Conservation (phyloP, 306 rosid genomes). For the Lotus japonicus region DNA sequence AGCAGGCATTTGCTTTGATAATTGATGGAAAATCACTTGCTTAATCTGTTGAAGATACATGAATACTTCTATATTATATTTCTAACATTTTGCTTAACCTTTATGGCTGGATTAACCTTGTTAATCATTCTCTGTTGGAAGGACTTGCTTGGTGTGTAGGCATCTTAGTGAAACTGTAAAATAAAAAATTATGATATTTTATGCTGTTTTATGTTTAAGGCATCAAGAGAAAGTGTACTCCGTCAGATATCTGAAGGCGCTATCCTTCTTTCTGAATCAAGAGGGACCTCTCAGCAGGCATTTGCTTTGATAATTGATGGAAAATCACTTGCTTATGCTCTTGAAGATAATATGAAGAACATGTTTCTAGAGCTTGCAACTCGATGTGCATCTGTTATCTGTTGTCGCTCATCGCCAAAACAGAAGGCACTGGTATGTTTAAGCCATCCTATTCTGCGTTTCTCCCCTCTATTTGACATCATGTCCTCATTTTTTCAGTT, state of each 20-base stretch:
- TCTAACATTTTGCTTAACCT: too few relatives aligned
- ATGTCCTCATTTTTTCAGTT: not conserved
- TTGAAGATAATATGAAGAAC: constrained; percentile 45
- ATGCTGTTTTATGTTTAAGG: constrained; percentile 43
- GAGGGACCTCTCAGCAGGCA: constrained; percentile 43
- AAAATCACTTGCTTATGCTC: constrained; percentile 67
- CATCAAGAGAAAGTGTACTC: constrained; percentile 59
- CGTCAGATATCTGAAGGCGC: constrained; percentile 62
- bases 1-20: constrained; percentile 63
- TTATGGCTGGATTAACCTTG: too few relatives aligned
- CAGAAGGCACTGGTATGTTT: constrained; percentile 84
- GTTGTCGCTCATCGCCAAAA: constrained; percentile 93
- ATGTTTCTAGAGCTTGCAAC: constrained; percentile 64
- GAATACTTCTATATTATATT: too few relatives aligned
- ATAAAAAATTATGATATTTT: constrained; percentile 11
- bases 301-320: constrained; percentile 86
- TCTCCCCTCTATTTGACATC: constrained; percentile 2
- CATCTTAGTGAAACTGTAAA: not conserved
- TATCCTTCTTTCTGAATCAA: constrained; percentile 47
- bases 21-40: constrained; percentile 86
- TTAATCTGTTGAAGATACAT: constrained; percentile 50
- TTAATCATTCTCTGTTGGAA: not conserved
- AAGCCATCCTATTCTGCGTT: not conserved
- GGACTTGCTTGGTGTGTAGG: not conserved
- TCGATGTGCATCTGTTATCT: constrained; percentile 78